Evolutionary conservation across 352 stramenopile species (phyloP), one percentile per base, ranked within the genome.

Genomic region (Globisporangium splendens): DNA sequence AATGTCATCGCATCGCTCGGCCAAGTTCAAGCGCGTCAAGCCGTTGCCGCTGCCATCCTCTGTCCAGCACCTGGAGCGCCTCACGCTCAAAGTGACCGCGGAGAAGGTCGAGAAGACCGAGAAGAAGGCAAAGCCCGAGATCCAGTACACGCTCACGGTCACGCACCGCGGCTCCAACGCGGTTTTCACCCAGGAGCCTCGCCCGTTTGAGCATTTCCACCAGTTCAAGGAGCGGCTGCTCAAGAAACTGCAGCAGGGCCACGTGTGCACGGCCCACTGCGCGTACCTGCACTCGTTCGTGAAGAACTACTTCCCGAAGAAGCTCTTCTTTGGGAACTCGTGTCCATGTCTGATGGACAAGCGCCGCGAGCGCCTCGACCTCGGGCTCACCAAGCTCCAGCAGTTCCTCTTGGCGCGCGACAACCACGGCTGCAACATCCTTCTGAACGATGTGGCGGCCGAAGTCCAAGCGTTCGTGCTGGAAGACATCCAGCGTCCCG

Each of bases 391-490:
- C 41, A 66, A 65, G 59, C 61, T 80, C 38, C 72, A 80, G 50
- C 60, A 62, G 50, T 77, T 77, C 60, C 35, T 80, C 20, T 48
- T 64, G 20, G 62, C 53, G 38, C 65, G 63, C 44, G 59, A 61
- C 47, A 77, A 80, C 62, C 65, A 66, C 50, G 48, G 59, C 21
- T 80, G 72, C 59, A 44, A 46, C 15, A 62, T 80, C 46, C 56
- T 72, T 14, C 28, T 54, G 49, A 55, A 52, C 24, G 56, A 33
- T 41, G 61, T 77, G 8, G 65, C 69, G 39, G 39, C 62, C 18
- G 61, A 68, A 47, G 48, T 79, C 38, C 39, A 62, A 1, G 59
- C 44, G 39, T 79, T 80, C 50, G 47, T 80, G 12, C 39, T 64
- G 22, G 65, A 56, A 39, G 67, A 75, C 20, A 57, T 71, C 24